Base-by-base conservation (phyloP, 1,284 basidiomycete genomes). In the Phlebopus sp. region DNA sequence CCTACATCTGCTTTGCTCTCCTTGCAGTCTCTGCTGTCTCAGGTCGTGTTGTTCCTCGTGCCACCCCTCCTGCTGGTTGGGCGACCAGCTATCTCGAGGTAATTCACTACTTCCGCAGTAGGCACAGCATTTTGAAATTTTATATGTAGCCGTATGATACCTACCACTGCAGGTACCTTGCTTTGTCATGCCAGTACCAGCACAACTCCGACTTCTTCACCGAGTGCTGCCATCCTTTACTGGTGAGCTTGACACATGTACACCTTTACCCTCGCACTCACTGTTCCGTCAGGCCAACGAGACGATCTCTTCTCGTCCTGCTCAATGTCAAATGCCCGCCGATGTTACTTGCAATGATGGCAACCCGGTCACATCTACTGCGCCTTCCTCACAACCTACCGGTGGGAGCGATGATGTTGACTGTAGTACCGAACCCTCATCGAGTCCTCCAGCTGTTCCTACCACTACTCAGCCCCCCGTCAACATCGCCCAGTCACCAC, bases 121-220 rank as follows among this genome's bases (percentile, higher is more conserved):
- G 43, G 29, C 45, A n/a, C 42, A 37, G 49, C 29, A 40, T 41
- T 46, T 44, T 54, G 56, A 55, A 6, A 23, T 13, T 27, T 38
- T 56, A 59, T 68, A n/a, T n/a, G n/a, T n/a, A 77, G 69, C 48
- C 74, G 32, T 90, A 90, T 69, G 58, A 69, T 38, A 59, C 53
- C 34, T 91, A 90, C 70, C 84, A 89, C 70, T 59, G 66, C 37
- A 79, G 89, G 46, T 85, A 84, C 72, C 56, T 78, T 44, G 73
- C 75, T 30, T 63, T 89, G 53, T 70, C 68, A 44, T 86, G 84
- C 66, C 61, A 79, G 51, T 58, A 59, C 50, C 66, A 88, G 69
- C 85, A 90, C 69, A 70, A 75, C 63, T 79, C 78, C n/a, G 38
- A 67, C 18, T 91, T 89, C 74, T 89, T 85, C 63, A 71, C 80